phyloP scores from a whole-genome alignment of 2,329 filamentous ascomycete species.

The Periconia sp. region DNA sequence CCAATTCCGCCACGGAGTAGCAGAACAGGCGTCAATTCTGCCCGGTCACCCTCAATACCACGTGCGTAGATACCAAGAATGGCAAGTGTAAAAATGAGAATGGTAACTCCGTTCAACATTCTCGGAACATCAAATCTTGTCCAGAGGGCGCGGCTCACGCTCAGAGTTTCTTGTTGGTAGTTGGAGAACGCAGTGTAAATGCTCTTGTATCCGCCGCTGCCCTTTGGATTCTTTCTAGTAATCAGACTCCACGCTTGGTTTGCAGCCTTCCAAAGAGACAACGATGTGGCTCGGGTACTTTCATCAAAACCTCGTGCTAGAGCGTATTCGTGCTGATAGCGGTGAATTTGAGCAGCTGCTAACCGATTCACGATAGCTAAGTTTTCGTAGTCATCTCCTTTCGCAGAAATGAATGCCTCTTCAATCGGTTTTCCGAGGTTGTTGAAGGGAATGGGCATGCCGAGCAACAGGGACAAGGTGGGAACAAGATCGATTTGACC shows the following conservation, averaged over 20 bases:
- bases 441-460: constrained; percentile 94
- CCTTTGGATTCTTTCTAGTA: constrained; percentile 47
- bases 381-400: constrained; percentile 75
- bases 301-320: constrained; percentile 72
- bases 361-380: constrained; percentile 78
- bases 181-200: constrained; percentile 66
- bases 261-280: constrained; percentile 66
- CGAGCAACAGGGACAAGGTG: constrained; percentile 84
- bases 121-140: constrained; percentile 86
- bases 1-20: constrained; percentile 59
- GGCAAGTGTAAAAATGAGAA: constrained; percentile 72
- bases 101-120: constrained; percentile 79
- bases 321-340: constrained; percentile 87
- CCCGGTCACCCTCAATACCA: constrained; percentile 59
- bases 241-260: constrained; percentile 59
- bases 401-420: constrained; percentile 81
- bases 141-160: constrained; percentile 84
- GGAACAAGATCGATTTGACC: constrained; percentile 94
- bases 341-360: constrained; percentile 82
- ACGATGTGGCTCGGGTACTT: constrained; percentile 61
- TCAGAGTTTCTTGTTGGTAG: constrained; percentile 81
- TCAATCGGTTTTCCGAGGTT: constrained; percentile 92
- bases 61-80: constrained; percentile 76
- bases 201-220: constrained; percentile 45
- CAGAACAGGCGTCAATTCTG: constrained; percentile 60